phyloP scores from a whole-genome alignment of 2,329 filamentous ascomycete species.

The Helminthosporium solani region DNA sequence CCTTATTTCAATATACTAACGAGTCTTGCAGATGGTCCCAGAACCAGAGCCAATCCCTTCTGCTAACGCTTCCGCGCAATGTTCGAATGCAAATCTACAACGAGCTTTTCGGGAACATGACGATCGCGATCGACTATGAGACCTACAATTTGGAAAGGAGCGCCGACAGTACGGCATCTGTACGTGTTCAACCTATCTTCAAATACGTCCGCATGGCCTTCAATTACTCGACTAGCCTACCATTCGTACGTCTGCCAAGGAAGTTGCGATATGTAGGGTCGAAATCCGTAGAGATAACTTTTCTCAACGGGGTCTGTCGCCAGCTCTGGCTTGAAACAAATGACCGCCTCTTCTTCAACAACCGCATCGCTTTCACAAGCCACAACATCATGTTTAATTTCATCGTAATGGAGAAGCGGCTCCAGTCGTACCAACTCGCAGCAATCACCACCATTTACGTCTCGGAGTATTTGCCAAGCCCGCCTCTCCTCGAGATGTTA shows the following conservation, averaged over 20 bases:
- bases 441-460: constrained; percentile 23
- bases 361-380: constrained; percentile 22
- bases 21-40: constrained; percentile 20
- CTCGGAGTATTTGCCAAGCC: constrained; percentile 14
- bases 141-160: constrained; percentile 16
- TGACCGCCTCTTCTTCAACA: constrained; percentile 24
- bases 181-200: constrained; percentile 15
- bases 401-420: constrained; percentile 21
- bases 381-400: constrained; percentile 32
- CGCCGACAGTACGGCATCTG: neutral
- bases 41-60: constrained; percentile 26
- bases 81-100: constrained; percentile 25
- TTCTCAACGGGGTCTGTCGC: constrained; percentile 28
- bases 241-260: constrained; percentile 4
- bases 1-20: constrained; percentile 8
- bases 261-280: neutral
- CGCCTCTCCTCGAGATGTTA: constrained; percentile 19
- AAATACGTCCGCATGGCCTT: constrained; percentile 23
- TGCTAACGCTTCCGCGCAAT: constrained; percentile 26
- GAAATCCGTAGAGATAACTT: constrained; percentile 13
- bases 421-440: constrained; percentile 21
- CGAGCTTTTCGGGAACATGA: constrained; percentile 23
- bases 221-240: constrained; percentile 12
- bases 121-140: constrained; percentile 26
- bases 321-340: constrained; percentile 33